phyloP scores from a whole-genome alignment of 1,284 basidiomycete genomes.

The Mycosarcoma mackinlayi region DNA sequence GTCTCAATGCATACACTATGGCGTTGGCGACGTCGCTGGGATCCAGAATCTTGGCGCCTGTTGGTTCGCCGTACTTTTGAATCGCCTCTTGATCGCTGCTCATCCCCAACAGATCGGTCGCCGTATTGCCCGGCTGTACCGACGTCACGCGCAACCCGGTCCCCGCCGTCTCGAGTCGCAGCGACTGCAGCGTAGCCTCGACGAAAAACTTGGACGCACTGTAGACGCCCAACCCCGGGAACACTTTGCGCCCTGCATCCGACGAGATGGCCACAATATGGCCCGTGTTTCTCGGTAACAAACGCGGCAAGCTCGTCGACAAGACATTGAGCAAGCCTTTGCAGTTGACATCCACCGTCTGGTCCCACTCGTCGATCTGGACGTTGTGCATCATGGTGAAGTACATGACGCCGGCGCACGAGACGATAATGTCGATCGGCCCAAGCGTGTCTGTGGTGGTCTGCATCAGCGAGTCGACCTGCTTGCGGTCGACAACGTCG shows the following conservation, averaged over 20 bases:
- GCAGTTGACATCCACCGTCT: slow-evolving; percentile 68
- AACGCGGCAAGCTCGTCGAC: slow-evolving; percentile 52
- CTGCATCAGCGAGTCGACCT: slow-evolving; percentile 57
- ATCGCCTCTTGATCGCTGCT: slow-evolving; percentile 63
- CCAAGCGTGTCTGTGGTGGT: slow-evolving; percentile 52
- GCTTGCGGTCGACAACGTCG: slow-evolving; percentile 58
- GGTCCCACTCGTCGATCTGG: slow-evolving; percentile 62
- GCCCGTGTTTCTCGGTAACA: slow-evolving; percentile 53
- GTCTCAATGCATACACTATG: slow-evolving; percentile 62
- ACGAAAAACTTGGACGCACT: slow-evolving; percentile 67
- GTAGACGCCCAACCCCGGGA: slow-evolving; percentile 66
- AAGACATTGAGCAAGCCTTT: slow-evolving; percentile 64
- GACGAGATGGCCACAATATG: slow-evolving; percentile 67
- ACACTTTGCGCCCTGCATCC: slow-evolving; percentile 66
- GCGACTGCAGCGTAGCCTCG: slow-evolving; percentile 63
- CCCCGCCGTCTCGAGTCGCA: slow-evolving; percentile 64
- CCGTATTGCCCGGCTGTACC: slow-evolving; percentile 65
- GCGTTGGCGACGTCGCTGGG: slow-evolving; percentile 61
- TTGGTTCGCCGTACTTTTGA: slow-evolving; percentile 64
- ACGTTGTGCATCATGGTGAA: slow-evolving; percentile 66
- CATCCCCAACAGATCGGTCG: slow-evolving; percentile 65
- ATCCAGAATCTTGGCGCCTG: slow-evolving; percentile 64
- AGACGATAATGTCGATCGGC: slow-evolving; percentile 60
- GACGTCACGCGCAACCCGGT: slow-evolving; percentile 60
- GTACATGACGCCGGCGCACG: slow-evolving; percentile 67